A percentile compares a stretch with the other conserved stretches of the same genome.
Conservation (phyloP, 73 alveolate genomes). For the Symbiodinium pilosum region DNA sequence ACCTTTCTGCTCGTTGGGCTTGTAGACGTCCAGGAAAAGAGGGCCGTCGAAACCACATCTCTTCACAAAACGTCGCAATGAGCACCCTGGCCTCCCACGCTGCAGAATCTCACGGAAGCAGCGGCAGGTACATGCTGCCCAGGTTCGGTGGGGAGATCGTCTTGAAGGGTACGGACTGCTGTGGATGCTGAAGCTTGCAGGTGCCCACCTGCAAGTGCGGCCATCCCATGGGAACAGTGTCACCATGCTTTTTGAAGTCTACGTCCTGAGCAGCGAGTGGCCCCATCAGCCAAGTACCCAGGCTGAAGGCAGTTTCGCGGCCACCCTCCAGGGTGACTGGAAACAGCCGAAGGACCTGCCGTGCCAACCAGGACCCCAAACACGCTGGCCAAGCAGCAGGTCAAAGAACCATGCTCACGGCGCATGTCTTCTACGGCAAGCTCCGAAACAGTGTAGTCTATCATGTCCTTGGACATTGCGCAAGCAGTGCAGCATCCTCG, state of each 20-base stretch:
- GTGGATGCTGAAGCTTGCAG: constrained; percentile 19
- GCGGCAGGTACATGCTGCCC: too few relatives aligned
- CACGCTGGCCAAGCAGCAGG: too few relatives aligned
- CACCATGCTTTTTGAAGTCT: not conserved
- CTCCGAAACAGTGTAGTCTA: too few relatives aligned
- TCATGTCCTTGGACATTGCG: too few relatives aligned
- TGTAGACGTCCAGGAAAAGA: not conserved
- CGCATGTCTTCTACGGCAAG: too few relatives aligned
- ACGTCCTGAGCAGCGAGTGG: not conserved
- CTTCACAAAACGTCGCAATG: not conserved
- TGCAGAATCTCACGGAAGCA: too few relatives aligned
- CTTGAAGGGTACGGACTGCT: not conserved
- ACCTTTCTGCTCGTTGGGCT: not conserved
- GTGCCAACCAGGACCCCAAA: too few relatives aligned
- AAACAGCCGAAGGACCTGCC: not conserved
- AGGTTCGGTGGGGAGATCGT: not conserved
- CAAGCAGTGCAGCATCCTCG: too few relatives aligned
- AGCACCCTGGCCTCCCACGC: not conserved
- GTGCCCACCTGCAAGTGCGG: constrained; percentile 6
- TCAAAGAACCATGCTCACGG: too few relatives aligned
- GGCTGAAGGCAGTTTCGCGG: not conserved
- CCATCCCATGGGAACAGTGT: not conserved
- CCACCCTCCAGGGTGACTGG: not conserved
- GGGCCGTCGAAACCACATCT: not conserved
- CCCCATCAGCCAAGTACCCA: not conserved